Evolutionary conservation across 1,139 yeast species (phyloP), one percentile per base, ranked within the genome.

Genomic region (Candida glucosophila): DNA sequence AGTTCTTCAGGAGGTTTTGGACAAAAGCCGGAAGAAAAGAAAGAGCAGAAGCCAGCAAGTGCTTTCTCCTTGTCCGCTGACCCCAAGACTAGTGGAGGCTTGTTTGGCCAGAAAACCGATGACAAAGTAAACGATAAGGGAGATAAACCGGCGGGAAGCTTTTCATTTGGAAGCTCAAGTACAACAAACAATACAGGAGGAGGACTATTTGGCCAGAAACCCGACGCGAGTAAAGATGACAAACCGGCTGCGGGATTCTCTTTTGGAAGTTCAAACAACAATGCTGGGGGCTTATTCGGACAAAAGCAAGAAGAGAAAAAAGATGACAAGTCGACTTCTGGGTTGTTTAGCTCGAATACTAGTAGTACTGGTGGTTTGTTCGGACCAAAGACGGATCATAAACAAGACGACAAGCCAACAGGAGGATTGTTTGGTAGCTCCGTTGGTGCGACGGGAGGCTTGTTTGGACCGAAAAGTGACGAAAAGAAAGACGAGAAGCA

Each of bases 401-500:
- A 26, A 27, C 36, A 43, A 24, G 33, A 34, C 8, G 35, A 28
- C 12, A 31, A 32, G 19, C 34, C 23, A 21, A 29, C 39, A 3
- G 41, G n/a, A n/a, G n/a, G 36, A 18, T 34, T 35, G 7, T 26
- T 36, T 12, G 36, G 35, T 32, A 42, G 23, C 7, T 21, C 29
- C 6, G 14, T 10, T 17, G 17, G 15, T 10, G 22, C 33, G 12
- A 14, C 27, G 12, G 15, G 29, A 10, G 10, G 16, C 14, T 9
- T 30, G 15, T 55, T 57, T 36, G 48, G 54, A 23, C 27, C 49
- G 14, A 49, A 45, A 25, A 44, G 55, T 3, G 43, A 37, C 8
- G 47, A 36, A 15, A 28, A 29, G 9, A 14, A 27, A 26, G 19
- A 14, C 13, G 27, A 22, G 9, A 23, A 24, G 32, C 8, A 19